phyloP scores from a whole-genome alignment of 768 basidiomycete species.

The Mycena haematopus region DNA sequence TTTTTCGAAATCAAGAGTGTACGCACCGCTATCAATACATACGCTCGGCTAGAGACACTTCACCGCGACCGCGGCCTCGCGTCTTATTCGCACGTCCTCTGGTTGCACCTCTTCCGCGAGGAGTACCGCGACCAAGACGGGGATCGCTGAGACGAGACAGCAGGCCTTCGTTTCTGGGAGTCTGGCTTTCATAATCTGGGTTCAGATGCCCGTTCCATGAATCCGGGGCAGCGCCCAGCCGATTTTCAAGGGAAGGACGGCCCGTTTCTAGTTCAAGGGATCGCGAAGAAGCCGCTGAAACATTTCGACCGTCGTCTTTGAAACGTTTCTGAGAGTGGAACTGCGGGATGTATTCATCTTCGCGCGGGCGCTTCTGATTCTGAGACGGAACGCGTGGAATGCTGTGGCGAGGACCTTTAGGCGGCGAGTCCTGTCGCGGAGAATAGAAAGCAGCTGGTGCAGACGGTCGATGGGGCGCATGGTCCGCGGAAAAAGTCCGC shows the following conservation, averaged over 20 bases:
- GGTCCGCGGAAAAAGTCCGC: conserved; percentile 10
- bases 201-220: neutral
- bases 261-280: conserved; percentile 2
- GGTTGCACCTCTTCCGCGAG: conserved; percentile 24
- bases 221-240: conserved; percentile 16
- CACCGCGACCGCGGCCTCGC: conserved; percentile 29
- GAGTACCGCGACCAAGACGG: conserved; percentile 11
- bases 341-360: conserved; percentile 18
- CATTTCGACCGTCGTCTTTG: conserved; percentile 21
- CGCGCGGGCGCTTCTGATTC: conserved; percentile 26
- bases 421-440: conserved; percentile 11
- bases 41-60: conserved; percentile 21
- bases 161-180: conserved; percentile 10
- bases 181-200: neutral
- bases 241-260: conserved; percentile 20
- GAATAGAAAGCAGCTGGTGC: neutral
- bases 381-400: conserved; percentile 10
- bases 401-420: conserved; percentile 13
- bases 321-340: conserved; percentile 25
- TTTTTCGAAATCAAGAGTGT: neutral
- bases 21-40: conserved; percentile 23
- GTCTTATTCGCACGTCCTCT: conserved; percentile 26
- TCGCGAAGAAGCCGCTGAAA: neutral
- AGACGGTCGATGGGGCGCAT: conserved; percentile 2
- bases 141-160: conserved; percentile 25